Evolutionary conservation across 768 basidiomycete genomes (phyloP), one percentile per base, ranked within the genome.

Genomic region (Rhizopogon vinicolor): DNA sequence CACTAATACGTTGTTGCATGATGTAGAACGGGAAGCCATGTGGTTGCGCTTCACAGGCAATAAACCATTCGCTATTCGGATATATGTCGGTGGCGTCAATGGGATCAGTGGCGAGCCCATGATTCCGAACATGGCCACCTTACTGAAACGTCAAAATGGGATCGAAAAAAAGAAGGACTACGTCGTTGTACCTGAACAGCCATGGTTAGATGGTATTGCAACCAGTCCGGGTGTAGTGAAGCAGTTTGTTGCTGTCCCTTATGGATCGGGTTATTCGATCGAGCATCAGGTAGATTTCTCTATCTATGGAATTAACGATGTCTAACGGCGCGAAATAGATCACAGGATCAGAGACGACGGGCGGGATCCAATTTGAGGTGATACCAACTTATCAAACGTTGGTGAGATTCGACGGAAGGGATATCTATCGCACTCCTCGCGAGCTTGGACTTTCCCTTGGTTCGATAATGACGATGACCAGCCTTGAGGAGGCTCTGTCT

Each of bases 21-120:
- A 66, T 63, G 50, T 62, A 68, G 55, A 46, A 28, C 62, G 66
- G 5, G 65, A 70, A 55, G 68, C 67, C 0, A 63, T 68, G 65
- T 67, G 68, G 67, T 66, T 70, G 49, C 60, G 55, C 7, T 70
- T 68, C 45, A 31, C 5, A 2, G 31, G 44, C 44, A 18, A 28
- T 0, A 33, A 37, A 19, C 44, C 35, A 25, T 19, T 55, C 22
- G 67, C 68, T 1, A 62, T 70, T 37, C 67, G 68, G 54, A 55
- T 68, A 19, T 70, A 63, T 7, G 62, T 68, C 19, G 66, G 68
- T 22, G 68, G 67, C 9, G 31, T 31, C 31, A 70, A 69, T 51
- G 68, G 61, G 7, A 54, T 68, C 46, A 70, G 65, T 3, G 68
- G 67, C 14, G 57, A 56, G n/a, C 37, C 56, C 2, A 43, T 43